A percentile compares a stretch with the other conserved stretches of the same genome.
Evolutionary conservation across 2,329 filamentous ascomycete species (phyloP).

Genomic region (Rutstroemia sp.): DNA sequence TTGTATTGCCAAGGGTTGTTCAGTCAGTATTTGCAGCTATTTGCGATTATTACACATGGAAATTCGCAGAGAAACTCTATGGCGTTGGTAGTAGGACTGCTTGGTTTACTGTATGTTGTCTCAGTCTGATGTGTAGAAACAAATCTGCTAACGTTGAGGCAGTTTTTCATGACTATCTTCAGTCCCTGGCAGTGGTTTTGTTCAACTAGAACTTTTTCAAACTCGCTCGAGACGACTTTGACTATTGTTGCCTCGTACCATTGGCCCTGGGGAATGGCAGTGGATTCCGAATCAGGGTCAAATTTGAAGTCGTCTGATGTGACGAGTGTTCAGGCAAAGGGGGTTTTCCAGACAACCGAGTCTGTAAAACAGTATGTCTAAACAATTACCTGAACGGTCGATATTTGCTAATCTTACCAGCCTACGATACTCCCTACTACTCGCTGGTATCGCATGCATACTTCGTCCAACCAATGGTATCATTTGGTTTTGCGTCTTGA

Average conservation of each 20-base stretch:
- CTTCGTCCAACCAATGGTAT: constrained; percentile 84
- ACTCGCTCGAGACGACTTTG: constrained; percentile 84
- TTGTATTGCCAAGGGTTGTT: constrained; percentile 64
- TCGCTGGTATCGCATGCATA: constrained; percentile 77
- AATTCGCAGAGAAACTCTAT: constrained; percentile 66
- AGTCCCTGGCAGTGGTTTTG: constrained; percentile 98
- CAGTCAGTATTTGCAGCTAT: constrained; percentile 73
- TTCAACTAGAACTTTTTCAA: constrained; percentile 88
- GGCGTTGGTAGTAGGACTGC: constrained; percentile 56
- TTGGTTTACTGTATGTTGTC: constrained; percentile 55
- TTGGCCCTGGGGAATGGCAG: constrained; percentile 78
- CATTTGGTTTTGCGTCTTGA: constrained; percentile 68
- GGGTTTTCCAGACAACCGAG: constrained; percentile 20
- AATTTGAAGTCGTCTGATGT: neutral
- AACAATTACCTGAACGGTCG: neutral
- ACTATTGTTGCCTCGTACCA: constrained; percentile 71
- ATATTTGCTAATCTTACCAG: constrained; percentile 28
- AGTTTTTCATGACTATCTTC: constrained; percentile 64
- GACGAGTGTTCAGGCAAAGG: neutral
- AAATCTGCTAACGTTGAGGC: constrained; percentile 12
- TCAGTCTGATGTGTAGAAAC: neutral
- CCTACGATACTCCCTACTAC: constrained; percentile 56
- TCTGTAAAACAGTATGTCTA: constrained; percentile 29
- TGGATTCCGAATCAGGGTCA: constrained; percentile 14
- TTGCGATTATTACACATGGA: constrained; percentile 84